These are phyloP conservation scores for Hypericum perforatum DNA, from an alignment of 345 rosid species.

Conservation along the genomic window DNA sequence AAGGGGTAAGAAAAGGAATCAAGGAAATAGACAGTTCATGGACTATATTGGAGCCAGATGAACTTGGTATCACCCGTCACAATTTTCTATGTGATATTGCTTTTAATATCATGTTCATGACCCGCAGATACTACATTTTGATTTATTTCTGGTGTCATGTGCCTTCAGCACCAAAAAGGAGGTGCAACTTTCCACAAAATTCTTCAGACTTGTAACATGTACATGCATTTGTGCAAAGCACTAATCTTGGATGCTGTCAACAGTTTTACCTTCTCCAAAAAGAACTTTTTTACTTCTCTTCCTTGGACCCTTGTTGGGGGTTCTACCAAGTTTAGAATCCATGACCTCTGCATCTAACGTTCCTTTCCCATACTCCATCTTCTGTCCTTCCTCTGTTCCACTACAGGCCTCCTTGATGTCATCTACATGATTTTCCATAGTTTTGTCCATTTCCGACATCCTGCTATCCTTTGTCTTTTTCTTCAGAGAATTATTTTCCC, in stretches of 20 bases:
- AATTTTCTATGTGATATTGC: too few species aligned
- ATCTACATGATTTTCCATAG: constrained; percentile 41
- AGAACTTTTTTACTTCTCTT: constrained; percentile 3
- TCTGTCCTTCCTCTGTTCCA: constrained; percentile 68
- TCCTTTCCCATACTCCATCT: constrained; percentile 31
- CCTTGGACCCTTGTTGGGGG: constrained; percentile 1
- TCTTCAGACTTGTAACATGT: too few species aligned
- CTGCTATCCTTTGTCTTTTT: constrained; percentile 35
- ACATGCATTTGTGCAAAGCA: background rate
- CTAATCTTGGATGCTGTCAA: background rate
- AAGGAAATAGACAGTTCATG: too few species aligned
- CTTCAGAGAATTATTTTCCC: constrained; percentile 31
- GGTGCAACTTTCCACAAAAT: too few species aligned
- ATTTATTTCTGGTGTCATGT: too few species aligned
- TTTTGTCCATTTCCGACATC: constrained; percentile 40
- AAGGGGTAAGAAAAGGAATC: too few species aligned
- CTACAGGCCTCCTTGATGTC: constrained; percentile 77
- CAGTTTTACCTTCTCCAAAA: background rate
- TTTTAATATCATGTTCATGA: too few species aligned
- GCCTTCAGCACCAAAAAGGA: too few species aligned
- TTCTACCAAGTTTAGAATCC: background rate
- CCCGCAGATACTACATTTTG: too few species aligned
- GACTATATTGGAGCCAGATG: too few species aligned
- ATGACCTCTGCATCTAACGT: constrained; percentile 19
- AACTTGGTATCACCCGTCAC: too few species aligned